Evolutionary conservation across 2,329 filamentous ascomycete genomes (phyloP).

Genomic region (Pseudogymnoascus sp.): DNA sequence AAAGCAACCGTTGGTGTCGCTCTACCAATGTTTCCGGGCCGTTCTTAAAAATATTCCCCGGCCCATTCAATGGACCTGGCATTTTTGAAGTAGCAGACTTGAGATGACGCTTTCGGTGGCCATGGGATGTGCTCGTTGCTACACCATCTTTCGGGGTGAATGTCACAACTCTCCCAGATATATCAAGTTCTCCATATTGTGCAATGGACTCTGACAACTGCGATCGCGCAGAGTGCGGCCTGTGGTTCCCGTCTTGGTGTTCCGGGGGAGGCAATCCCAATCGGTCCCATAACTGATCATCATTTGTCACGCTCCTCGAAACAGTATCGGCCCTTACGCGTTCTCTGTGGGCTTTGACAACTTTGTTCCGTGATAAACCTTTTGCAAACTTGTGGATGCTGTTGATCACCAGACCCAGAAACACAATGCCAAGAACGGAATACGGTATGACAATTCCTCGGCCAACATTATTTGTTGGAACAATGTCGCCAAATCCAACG

Average conservation of each 20-base stretch:
- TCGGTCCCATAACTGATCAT: conserved; percentile 37
- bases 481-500: conserved; percentile 54
- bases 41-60: background rate
- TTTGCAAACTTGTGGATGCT: conserved; percentile 53
- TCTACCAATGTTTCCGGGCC: background rate
- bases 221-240: conserved; percentile 15
- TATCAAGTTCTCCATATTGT: conserved; percentile 29
- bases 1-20: conserved; percentile 35
- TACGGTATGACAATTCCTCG: conserved; percentile 58
- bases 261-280: conserved; percentile 28
- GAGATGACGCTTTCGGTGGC: background rate
- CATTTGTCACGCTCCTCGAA: conserved; percentile 43
- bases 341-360: conserved; percentile 50
- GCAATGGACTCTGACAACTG: background rate
- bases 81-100: conserved; percentile 1
- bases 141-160: background rate
- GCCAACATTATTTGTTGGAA: conserved; percentile 40
- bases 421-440: conserved; percentile 59
- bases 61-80: background rate
- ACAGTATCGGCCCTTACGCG: conserved; percentile 45
- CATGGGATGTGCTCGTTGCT: background rate
- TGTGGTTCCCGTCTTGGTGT: background rate
- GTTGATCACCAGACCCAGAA: conserved; percentile 58
- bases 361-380: conserved; percentile 52
- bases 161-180: conserved; percentile 28